Evolutionary conservation across 345 rosid species (phyloP).

Genomic region (Eucalyptus albens): DNA sequence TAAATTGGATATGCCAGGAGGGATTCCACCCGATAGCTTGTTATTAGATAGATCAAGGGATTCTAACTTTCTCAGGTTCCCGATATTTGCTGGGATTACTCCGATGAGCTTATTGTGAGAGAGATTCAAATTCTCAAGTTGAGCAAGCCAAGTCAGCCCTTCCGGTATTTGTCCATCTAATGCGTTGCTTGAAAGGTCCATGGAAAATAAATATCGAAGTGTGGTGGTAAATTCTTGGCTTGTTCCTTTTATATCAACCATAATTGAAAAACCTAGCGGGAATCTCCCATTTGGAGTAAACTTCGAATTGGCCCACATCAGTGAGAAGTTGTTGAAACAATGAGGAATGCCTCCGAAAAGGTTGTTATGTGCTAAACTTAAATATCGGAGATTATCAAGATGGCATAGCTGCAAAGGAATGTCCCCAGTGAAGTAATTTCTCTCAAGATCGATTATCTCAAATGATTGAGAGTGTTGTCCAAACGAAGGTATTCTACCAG

Average conservation of each 20-base stretch:
- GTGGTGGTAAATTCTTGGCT: rapidly evolving
- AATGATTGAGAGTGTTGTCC: no score
- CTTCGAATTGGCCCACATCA: not conserved
- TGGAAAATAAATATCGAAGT: not conserved
- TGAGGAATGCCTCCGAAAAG: not conserved
- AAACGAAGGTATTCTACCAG: no score
- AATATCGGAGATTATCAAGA: not conserved
- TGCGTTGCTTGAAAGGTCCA: not conserved
- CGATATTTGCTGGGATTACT: rapidly evolving
- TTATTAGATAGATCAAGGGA: not conserved
- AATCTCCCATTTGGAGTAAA: not conserved
- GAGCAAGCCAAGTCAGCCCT: not conserved
- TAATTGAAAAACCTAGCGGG: rapidly evolving
- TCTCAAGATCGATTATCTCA: not conserved
- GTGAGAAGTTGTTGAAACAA: not conserved
- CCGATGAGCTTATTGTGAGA: not conserved
- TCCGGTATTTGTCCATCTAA: rapidly evolving
- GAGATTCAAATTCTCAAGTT: not conserved
- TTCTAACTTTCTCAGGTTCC: not conserved
- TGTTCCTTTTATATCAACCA: not conserved
- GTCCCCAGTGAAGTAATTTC: not conserved
- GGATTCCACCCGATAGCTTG: no score
- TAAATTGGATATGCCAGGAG: no score
- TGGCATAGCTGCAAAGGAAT: not conserved
- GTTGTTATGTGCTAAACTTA: not conserved